A percentile compares a stretch with the other conserved stretches of the same genome.
Conservation (phyloP, 345 rosid species). For the Aethionema arabicum region DNA sequence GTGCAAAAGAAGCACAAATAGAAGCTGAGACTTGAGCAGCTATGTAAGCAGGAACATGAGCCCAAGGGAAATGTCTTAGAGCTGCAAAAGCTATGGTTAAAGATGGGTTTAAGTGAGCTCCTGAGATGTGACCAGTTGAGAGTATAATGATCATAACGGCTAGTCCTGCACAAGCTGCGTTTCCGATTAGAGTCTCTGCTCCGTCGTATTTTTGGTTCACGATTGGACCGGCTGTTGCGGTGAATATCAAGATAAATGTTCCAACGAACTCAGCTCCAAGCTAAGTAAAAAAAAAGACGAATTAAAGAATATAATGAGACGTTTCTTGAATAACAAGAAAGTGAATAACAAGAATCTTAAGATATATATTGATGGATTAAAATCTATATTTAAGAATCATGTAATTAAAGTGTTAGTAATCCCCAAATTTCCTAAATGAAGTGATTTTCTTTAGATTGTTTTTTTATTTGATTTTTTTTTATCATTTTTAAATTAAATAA, state of each 20-base stretch:
- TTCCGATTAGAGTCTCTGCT: constrained; percentile 80
- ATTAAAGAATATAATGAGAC: neutral
- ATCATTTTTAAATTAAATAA: too few species aligned
- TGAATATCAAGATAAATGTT: constrained; percentile 87
- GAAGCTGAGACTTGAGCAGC: constrained; percentile 90
- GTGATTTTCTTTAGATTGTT: too few species aligned
- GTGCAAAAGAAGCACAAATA: constrained; percentile 87
- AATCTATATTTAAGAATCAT: neutral
- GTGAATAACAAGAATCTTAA: neutral
- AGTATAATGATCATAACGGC: constrained; percentile 93
- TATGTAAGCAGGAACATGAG: constrained; percentile 86
- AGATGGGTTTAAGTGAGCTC: constrained; percentile 94
- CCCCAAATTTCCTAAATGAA: neutral
- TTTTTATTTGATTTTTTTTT: too few species aligned
- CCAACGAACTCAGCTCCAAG: constrained; percentile 97
- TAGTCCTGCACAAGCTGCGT: constrained; percentile 86
- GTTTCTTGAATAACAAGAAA: constrained; percentile 21
- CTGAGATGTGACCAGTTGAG: constrained; percentile 94
- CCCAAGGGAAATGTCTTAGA: constrained; percentile 91
- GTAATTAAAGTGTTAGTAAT: neutral
- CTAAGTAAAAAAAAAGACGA: constrained; percentile 36
- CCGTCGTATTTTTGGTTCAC: constrained; percentile 81
- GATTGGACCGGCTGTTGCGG: constrained; percentile 90
- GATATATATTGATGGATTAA: neutral
- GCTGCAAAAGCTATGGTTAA: constrained; percentile 88